These are phyloP conservation scores for Rhodotorula graminis DNA, from an alignment of 768 basidiomycete genomes.

Conservation along the genomic window DNA sequence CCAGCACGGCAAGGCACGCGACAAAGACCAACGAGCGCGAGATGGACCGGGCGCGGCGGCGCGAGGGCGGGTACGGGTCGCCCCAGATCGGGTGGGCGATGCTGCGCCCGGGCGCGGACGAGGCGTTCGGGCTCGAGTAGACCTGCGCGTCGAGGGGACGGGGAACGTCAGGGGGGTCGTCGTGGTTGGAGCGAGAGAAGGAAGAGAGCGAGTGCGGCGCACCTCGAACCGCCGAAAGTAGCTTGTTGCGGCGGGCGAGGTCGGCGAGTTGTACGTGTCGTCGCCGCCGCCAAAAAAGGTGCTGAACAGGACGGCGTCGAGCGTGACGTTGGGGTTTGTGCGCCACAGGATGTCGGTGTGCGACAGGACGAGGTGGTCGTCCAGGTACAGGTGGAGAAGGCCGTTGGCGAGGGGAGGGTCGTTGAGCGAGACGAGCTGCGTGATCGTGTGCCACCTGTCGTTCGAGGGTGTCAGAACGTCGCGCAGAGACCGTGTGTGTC, in stretches of 20 bases:
- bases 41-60: too few relatives aligned
- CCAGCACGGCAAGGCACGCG: too few relatives aligned
- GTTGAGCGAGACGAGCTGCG: conserved; percentile 31
- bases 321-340: not conserved
- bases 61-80: too few relatives aligned
- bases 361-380: conserved; percentile 12
- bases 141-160: too few relatives aligned
- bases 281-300: conserved; percentile 28
- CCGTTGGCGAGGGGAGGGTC: conserved; percentile 24
- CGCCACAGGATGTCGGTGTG: conserved; percentile 20
- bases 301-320: conserved; percentile 29
- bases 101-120: not conserved
- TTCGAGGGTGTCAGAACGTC: too few relatives aligned
- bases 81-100: conserved; percentile 3
- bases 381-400: conserved; percentile 20
- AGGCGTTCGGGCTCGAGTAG: not conserved
- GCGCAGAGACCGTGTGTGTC: too few relatives aligned
- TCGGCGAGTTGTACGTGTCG: not conserved
- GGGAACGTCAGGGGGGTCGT: too few relatives aligned
- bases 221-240: conserved; percentile 23
- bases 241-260: not conserved
- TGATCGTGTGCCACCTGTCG: conserved; percentile 34
- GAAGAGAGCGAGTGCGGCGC: not conserved
- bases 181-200: too few relatives aligned
- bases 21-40: too few relatives aligned